These are phyloP conservation scores for Candida corydali DNA, from an alignment of 805 yeast genomes.

Conservation along the genomic window DNA sequence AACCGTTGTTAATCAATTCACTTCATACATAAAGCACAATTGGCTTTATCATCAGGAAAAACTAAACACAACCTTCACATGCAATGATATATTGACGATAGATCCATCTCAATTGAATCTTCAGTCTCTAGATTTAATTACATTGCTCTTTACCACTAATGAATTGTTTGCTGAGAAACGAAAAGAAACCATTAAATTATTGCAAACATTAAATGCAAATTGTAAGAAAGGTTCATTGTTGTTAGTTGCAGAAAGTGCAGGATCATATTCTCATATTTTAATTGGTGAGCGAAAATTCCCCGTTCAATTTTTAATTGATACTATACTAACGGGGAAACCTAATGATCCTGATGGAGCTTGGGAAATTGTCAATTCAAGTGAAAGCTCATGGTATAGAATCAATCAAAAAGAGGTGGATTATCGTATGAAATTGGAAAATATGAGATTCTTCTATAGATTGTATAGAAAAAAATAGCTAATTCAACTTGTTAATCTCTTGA, in stretches of 20 bases:
- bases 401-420: constrained; percentile 49
- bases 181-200: constrained; percentile 53
- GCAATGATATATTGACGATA: constrained; percentile 27
- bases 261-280: constrained; percentile 77
- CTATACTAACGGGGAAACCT: constrained; percentile 54
- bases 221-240: constrained; percentile 59
- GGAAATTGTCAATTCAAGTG: constrained; percentile 62
- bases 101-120: constrained; percentile 8
- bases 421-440: constrained; percentile 70
- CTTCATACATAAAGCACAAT: constrained; percentile 38
- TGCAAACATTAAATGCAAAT: constrained; percentile 46
- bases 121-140: constrained; percentile 45
- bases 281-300: constrained; percentile 79
- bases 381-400: constrained; percentile 78
- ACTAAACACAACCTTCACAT: constrained; percentile 24
- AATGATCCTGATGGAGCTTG: constrained; percentile 48
- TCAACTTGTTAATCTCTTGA: constrained; percentile 7
- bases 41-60: constrained; percentile 48
- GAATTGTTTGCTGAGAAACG: constrained; percentile 74
- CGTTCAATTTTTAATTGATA: constrained; percentile 74
- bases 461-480: constrained; percentile 49
- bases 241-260: constrained; percentile 82
- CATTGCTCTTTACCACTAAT: constrained; percentile 80
- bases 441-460: constrained; percentile 80
- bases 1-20: constrained; percentile 43